These are phyloP conservation scores for Medicago ruthenica DNA, from an alignment of 306 rosid species.

Conservation along the genomic window DNA sequence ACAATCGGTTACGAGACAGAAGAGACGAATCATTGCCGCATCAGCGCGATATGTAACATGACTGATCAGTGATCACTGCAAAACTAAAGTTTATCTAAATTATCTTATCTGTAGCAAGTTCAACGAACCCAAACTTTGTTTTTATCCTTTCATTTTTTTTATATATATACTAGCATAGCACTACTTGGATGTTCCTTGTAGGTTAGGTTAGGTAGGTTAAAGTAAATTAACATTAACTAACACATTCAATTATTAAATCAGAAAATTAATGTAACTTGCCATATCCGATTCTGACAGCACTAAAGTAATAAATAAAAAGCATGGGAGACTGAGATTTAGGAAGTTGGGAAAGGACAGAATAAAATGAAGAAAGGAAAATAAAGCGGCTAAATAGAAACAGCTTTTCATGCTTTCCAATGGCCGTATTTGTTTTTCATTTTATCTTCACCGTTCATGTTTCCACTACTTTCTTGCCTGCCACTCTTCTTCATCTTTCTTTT, in stretches of 20 bases:
- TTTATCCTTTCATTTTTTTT: neutral
- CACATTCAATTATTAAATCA: conserved; percentile 1
- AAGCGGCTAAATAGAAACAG: conserved; percentile 5
- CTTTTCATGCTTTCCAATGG: conserved; percentile 48
- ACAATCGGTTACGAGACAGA: neutral
- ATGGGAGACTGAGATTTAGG: conserved; percentile 4
- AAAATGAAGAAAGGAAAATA: neutral
- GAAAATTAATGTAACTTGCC: neutral
- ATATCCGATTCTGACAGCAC: conserved; percentile 16
- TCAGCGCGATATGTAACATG: conserved; percentile 10
- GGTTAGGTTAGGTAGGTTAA: neutral
- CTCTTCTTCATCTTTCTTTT: neutral
- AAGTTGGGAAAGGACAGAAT: neutral
- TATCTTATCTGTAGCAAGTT: neutral
- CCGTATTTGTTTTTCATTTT: conserved; percentile 22
- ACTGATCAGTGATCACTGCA: conserved; percentile 16
- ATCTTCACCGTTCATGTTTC: conserved; percentile 13
- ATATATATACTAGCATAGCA: neutral
- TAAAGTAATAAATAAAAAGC: neutral
- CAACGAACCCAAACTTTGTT: neutral
- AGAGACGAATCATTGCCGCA: neutral
- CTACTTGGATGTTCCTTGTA: neutral
- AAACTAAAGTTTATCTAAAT: conserved; percentile 4
- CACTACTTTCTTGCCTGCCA: conserved; percentile 36
- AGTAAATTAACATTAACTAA: neutral